Percentiles rank a stretch among this genome's conserved stretches.
phyloP scores from a whole-genome alignment of 2,329 filamentous ascomycete genomes.

The Fusarium concolor region DNA sequence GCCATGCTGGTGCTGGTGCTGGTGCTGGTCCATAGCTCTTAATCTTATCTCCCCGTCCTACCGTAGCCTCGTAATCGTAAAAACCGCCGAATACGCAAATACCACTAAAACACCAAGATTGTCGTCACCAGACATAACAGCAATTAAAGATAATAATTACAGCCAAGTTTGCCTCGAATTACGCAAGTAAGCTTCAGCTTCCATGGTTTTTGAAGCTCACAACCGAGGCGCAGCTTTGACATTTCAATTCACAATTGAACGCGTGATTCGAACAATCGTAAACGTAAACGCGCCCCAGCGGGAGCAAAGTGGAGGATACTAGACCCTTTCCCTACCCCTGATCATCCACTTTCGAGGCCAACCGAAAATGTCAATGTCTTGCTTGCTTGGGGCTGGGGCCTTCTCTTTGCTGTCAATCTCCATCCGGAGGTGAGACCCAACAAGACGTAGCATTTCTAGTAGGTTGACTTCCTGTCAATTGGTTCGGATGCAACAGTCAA shows the following conservation, averaged over 20 bases:
- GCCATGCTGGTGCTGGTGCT: no score
- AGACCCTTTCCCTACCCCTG: slow-evolving; percentile 4
- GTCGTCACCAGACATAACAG: neutral
- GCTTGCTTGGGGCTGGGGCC: no score
- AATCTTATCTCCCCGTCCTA: neutral
- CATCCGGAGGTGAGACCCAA: slow-evolving; percentile 11
- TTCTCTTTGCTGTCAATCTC: slow-evolving; percentile 30
- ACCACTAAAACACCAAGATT: neutral
- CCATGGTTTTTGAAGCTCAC: neutral
- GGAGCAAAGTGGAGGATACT: slow-evolving; percentile 26
- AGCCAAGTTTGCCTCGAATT: slow-evolving; percentile 11
- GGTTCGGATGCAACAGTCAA: neutral
- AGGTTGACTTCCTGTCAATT: slow-evolving; percentile 1
- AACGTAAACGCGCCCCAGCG: slow-evolving; percentile 21
- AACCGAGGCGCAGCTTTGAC: slow-evolving; percentile 16
- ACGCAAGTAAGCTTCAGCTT: slow-evolving; percentile 15
- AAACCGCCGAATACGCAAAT: slow-evolving; percentile 37
- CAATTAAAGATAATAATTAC: neutral
- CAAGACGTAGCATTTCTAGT: neutral
- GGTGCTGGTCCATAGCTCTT: no score
- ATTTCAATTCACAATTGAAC: neutral
- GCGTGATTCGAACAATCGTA: slow-evolving; percentile 7
- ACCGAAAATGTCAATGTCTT: slow-evolving; percentile 13
- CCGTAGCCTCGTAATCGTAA: slow-evolving; percentile 34
- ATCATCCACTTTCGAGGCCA: slow-evolving; percentile 36